These are phyloP conservation scores for Microdochium trichocladiopsis DNA, from an alignment of 2,329 filamentous ascomycete genomes.

Conservation along the genomic window DNA sequence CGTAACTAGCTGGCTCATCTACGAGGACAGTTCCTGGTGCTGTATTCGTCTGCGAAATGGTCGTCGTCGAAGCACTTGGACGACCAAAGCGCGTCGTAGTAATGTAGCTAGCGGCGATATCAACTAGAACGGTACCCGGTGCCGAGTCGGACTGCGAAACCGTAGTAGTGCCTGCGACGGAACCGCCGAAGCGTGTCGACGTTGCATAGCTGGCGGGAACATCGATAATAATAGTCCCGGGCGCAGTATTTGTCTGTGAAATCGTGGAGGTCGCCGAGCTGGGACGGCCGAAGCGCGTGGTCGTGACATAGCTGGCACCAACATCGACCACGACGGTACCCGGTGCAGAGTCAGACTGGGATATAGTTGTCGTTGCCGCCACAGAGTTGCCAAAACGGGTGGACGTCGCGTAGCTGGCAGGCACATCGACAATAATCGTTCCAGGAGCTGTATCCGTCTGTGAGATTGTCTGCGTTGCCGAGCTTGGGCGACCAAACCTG, in stretches of 20 bases:
- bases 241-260: neutral
- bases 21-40: neutral
- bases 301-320: neutral
- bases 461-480: neutral
- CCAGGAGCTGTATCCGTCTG: neutral
- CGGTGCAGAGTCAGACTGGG: neutral
- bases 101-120: neutral
- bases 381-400: neutral
- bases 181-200: neutral
- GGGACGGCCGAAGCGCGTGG: neutral
- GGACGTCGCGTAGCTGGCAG: neutral
- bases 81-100: neutral
- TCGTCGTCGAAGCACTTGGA: neutral
- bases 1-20: neutral
- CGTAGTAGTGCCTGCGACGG: neutral
- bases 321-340: neutral
- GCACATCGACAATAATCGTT: constrained; percentile 1
- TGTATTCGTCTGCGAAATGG: neutral
- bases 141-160: neutral
- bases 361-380: neutral
- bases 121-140: neutral
- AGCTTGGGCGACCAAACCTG: neutral
- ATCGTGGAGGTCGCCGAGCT: neutral
- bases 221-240: neutral
- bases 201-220: neutral